Percentiles rank a stretch among this genome's conserved stretches.
These are phyloP conservation scores for Acacia melanoxylon DNA, from an alignment of 306 rosid genomes.

Conservation along the genomic window DNA sequence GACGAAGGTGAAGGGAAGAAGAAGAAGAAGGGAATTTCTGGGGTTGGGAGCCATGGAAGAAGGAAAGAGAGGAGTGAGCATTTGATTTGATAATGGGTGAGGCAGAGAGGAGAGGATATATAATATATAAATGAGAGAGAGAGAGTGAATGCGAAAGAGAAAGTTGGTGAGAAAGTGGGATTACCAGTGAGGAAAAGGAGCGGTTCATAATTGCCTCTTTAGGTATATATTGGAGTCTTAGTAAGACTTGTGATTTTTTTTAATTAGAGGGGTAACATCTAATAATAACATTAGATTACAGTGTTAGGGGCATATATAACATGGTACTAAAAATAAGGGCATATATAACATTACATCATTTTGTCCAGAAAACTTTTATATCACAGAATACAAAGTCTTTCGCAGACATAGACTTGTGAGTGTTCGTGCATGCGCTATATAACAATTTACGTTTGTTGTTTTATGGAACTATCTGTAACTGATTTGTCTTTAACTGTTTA, in stretches of 20 bases:
- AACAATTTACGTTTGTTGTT: neutral
- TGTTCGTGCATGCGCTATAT: too few relatives aligned
- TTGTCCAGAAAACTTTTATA: too few relatives aligned
- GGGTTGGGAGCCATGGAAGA: constrained; percentile 45
- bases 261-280: too few relatives aligned
- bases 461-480: neutral
- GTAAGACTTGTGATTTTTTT: too few relatives aligned
- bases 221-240: too few relatives aligned
- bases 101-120: neutral
- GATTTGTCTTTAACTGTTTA: neutral
- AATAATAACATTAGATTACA: too few relatives aligned
- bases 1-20: constrained; percentile 33
- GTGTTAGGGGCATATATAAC: too few relatives aligned
- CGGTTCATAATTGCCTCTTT: neutral
- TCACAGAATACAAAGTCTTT: too few relatives aligned
- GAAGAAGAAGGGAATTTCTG: constrained; percentile 14
- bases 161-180: neutral
- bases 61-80: neutral
- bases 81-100: neutral
- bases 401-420: too few relatives aligned
- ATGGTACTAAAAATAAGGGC: too few relatives aligned
- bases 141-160: neutral
- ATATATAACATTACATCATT: too few relatives aligned
- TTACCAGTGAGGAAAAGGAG: neutral
- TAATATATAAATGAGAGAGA: constrained; percentile 9